A percentile compares a stretch with the other conserved stretches of the same genome.
These are phyloP conservation scores for Lobosporangium transversale DNA, from an alignment of 192 early-diverging fungal species.

Conservation along the genomic window DNA sequence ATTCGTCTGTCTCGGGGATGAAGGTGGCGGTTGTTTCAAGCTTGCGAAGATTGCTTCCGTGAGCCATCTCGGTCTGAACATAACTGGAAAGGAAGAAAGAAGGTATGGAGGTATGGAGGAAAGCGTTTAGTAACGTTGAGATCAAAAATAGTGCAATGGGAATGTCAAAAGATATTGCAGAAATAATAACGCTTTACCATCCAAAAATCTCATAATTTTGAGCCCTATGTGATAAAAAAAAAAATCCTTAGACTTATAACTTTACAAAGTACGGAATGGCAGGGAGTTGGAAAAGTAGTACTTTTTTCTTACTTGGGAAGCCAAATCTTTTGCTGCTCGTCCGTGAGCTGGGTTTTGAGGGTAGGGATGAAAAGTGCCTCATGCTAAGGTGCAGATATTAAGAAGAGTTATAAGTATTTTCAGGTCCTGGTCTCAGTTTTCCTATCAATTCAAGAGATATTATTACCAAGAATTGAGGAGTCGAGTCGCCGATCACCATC, in stretches of 20 bases:
- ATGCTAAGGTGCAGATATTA: conserved; percentile 35
- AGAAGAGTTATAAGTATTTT: too few species aligned
- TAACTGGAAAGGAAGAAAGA: conserved; percentile 39
- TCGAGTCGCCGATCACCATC: conserved; percentile 59
- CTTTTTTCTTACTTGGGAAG: conserved; percentile 34
- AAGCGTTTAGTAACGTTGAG: too few species aligned
- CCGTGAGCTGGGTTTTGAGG: conserved; percentile 48
- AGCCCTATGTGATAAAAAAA: conserved; percentile 11
- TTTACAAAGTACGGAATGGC: too few species aligned
- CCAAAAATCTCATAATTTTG: conserved; percentile 73
- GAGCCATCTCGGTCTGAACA: conserved; percentile 67
- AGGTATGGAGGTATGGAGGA: too few species aligned
- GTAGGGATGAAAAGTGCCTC: conserved; percentile 54
- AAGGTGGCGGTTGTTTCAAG: conserved; percentile 90
- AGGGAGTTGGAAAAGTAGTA: too few species aligned
- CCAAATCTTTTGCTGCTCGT: conserved; percentile 54
- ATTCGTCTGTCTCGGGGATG: conserved; percentile 80
- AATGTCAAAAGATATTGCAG: too few species aligned
- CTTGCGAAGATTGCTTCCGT: conserved; percentile 84
- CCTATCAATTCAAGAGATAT: conserved; percentile 5
- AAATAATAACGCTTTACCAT: too few species aligned
- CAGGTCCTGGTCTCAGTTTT: too few species aligned
- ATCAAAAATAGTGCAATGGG: too few species aligned
- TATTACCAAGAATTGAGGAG: conserved; percentile 58
- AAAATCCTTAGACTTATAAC: too few species aligned